Conservation (phyloP, 73 alveolate species). For the Paramecium sonneborni region DNA sequence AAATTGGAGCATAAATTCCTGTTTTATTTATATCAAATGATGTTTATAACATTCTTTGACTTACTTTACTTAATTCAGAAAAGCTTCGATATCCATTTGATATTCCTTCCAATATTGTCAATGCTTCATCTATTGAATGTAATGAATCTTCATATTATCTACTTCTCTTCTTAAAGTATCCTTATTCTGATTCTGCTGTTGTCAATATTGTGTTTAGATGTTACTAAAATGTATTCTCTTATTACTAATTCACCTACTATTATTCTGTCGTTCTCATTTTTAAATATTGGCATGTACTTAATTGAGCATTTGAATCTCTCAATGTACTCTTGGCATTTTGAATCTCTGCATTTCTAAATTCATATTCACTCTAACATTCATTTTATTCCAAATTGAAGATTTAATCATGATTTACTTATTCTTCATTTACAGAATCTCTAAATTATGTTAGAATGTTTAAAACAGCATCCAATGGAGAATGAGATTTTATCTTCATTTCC, state of each 20-base stretch:
- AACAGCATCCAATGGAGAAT: slow-evolving; percentile 40
- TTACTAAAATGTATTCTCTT: not conserved
- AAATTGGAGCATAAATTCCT: not conserved
- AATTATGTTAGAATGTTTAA: not conserved
- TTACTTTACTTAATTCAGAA: not conserved
- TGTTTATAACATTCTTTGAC: not conserved
- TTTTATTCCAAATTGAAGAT: not conserved
- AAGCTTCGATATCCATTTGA: not conserved
- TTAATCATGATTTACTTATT: slow-evolving; percentile 50
- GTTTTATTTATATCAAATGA: not conserved
- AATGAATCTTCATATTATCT: slow-evolving; percentile 24
- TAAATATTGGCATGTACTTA: not conserved
- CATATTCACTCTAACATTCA: slow-evolving; percentile 26
- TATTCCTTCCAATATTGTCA: not conserved
- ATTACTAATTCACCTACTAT: not conserved
- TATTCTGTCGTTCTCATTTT: not conserved
- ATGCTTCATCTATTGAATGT: slow-evolving; percentile 7
- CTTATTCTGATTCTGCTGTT: not conserved
- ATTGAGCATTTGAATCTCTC: slow-evolving; percentile 29
- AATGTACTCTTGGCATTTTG: not conserved
- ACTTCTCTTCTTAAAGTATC: not conserved
- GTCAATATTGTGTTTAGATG: not conserved
- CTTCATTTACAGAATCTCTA: slow-evolving; percentile 42
- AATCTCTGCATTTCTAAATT: slow-evolving; percentile 17
- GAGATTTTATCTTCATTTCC: slow-evolving; percentile 13